Conservation (phyloP, 495 filamentous ascomycete genomes). For the Cladorrhinum samala region DNA sequence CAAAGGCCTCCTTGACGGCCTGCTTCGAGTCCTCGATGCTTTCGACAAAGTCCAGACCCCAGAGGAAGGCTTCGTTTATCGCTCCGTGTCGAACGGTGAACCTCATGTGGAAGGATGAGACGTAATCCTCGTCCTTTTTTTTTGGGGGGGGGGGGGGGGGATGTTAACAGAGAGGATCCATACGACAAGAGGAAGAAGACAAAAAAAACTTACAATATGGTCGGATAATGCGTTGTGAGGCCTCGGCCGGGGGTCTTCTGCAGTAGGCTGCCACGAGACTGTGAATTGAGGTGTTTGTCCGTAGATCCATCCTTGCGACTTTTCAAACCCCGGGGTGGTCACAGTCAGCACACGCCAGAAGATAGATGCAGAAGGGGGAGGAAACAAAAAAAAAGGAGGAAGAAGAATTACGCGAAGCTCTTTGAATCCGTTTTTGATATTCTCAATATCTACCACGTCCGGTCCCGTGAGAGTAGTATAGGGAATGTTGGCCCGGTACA, state of each 20-base stretch:
- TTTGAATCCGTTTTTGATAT: conserved; percentile 49
- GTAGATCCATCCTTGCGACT: conserved; percentile 74
- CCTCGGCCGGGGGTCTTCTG: conserved; percentile 50
- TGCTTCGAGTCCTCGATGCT: conserved; percentile 6
- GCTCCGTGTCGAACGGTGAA: conserved; percentile 39
- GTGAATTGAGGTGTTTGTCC: conserved; percentile 81
- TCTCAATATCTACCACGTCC: conserved; percentile 17
- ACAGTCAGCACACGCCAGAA: too few species aligned
- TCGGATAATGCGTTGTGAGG: conserved; percentile 36
- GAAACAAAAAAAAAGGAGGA: not conserved
- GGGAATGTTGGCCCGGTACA: conserved; percentile 40
- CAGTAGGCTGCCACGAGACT: conserved; percentile 49
- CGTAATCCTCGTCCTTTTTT: not conserved
- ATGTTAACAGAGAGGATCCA: not conserved
- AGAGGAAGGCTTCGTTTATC: conserved; percentile 26
- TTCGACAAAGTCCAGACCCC: conserved; percentile 13
- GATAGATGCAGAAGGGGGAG: too few species aligned
- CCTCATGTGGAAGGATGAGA: conserved; percentile 9
- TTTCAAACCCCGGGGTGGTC: too few species aligned
- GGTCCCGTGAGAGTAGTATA: conserved; percentile 39
- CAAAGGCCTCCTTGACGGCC: conserved; percentile 19
- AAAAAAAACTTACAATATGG: conserved; percentile 16
- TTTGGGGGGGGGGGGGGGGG: conserved; percentile 1
- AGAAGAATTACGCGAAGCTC: conserved; percentile 46
- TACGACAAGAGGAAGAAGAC: not conserved